Conservation (phyloP, 192 early-diverging fungal species). For the Coemansia sp. region DNA sequence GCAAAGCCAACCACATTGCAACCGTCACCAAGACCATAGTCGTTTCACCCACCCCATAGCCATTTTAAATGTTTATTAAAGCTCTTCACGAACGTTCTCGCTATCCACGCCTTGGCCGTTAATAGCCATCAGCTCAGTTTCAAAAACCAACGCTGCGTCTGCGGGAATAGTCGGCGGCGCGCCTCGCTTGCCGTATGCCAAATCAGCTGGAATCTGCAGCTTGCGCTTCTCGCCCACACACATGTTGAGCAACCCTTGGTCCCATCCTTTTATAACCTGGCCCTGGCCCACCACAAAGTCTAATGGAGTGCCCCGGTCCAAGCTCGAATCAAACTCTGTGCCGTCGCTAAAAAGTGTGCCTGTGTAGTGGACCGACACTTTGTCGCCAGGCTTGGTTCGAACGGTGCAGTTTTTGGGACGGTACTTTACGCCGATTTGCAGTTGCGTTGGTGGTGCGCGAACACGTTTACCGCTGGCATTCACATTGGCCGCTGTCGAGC, state of each 20-base stretch:
- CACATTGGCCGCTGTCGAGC: neutral
- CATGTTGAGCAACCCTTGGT: conserved; percentile 85
- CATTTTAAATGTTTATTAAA: conserved; percentile 4
- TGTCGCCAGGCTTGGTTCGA: conserved; percentile 57
- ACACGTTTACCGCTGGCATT: neutral
- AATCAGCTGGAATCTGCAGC: conserved; percentile 76
- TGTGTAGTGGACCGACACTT: conserved; percentile 64
- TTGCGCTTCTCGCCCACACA: conserved; percentile 82
- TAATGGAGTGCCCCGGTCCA: conserved; percentile 77
- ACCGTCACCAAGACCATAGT: conserved; percentile 3
- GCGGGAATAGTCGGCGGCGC: conserved; percentile 74
- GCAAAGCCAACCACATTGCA: neutral
- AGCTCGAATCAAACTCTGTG: conserved; percentile 82
- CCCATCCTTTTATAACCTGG: conserved; percentile 86
- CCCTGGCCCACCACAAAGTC: conserved; percentile 85
- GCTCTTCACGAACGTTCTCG: conserved; percentile 16
- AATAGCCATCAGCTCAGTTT: conserved; percentile 67
- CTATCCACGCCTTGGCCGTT: conserved; percentile 20
- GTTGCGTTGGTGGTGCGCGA: conserved; percentile 19
- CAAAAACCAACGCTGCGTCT: conserved; percentile 74
- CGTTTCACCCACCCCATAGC: neutral
- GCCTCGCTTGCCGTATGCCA: conserved; percentile 77
- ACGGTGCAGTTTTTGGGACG: conserved; percentile 19
- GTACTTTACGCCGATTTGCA: conserved; percentile 42
- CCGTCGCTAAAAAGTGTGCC: conserved; percentile 62